These are phyloP conservation scores for Dryas alaskensis DNA, from an alignment of 306 rosid genomes.

Conservation along the genomic window DNA sequence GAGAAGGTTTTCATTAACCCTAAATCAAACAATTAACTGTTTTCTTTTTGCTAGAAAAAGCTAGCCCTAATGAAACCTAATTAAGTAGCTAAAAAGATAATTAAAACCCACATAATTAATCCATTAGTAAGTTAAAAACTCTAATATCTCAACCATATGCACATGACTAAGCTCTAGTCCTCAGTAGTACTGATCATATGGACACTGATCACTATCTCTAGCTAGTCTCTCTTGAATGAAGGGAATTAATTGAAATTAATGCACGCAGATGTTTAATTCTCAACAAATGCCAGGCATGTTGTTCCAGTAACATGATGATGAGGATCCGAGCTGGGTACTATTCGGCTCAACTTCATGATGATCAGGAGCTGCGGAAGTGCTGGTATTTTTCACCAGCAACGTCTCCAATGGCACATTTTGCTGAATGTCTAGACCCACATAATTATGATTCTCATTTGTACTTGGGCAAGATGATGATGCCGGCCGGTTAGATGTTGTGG, in stretches of 20 bases:
- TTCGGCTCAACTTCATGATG: conserved; percentile 6
- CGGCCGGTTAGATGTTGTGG: neutral
- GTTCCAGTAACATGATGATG: conserved; percentile 42
- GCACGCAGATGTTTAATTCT: conserved; percentile 8
- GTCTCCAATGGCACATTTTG: conserved; percentile 4
- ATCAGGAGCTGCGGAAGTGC: neutral
- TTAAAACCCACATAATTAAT: neutral
- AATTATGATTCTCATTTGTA: neutral
- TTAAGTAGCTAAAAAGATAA: neutral
- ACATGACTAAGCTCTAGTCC: conserved; percentile 15
- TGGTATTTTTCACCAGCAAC: neutral
- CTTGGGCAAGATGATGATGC: conserved; percentile 1
- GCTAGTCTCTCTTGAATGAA: neutral
- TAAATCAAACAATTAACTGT: neutral
- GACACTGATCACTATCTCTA: conserved; percentile 4
- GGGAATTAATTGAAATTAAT: neutral
- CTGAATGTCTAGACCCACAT: conserved; percentile 23
- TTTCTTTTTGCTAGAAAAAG: conserved; percentile 14
- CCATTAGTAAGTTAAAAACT: neutral
- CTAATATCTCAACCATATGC: conserved; percentile 15
- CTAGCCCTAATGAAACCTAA: conserved; percentile 16
- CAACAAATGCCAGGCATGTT: conserved; percentile 55
- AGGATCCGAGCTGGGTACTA: neutral
- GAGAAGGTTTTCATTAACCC: neutral
- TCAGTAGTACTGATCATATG: neutral